Evolutionary conservation across 1,284 basidiomycete genomes (phyloP).

Genomic region (Ustilago curta): DNA sequence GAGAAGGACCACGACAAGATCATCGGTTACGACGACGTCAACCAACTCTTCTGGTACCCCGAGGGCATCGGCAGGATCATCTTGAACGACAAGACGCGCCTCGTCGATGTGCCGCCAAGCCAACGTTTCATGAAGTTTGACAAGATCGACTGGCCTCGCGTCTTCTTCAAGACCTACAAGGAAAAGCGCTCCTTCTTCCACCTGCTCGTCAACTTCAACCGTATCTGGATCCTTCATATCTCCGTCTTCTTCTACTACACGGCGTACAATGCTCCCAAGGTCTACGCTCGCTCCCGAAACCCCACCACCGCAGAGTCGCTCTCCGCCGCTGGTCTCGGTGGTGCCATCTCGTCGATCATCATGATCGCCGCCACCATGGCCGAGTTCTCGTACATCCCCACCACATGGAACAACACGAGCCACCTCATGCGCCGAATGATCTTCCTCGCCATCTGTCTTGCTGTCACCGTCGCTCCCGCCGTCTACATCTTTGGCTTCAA

Average conservation of each 20-base stretch:
- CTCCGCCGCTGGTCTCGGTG: constrained; percentile 67
- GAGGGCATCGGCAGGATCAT: constrained; percentile 95
- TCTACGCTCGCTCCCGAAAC: constrained; percentile 77
- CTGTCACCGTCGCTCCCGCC: constrained; percentile 65
- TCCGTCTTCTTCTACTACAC: constrained; percentile 69
- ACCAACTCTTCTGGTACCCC: constrained; percentile 99
- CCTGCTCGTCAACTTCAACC: constrained; percentile 69
- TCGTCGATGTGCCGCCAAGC: constrained; percentile 70
- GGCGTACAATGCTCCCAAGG: constrained; percentile 84
- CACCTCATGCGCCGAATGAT: constrained; percentile 65
- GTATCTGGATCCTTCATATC: constrained; percentile 69
- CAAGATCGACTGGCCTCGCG: constrained; percentile 69
- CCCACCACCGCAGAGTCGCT: constrained; percentile 60
- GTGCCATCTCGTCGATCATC: constrained; percentile 65
- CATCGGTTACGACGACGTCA: constrained; percentile 99
- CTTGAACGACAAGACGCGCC: constrained; percentile 82
- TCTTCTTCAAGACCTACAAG: constrained; percentile 70
- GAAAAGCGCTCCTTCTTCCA: constrained; percentile 69
- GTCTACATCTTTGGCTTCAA: constrained; percentile 68
- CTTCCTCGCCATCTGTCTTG: constrained; percentile 66
- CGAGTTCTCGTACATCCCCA: constrained; percentile 68
- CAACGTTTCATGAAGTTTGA: constrained; percentile 70
- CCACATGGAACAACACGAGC: constrained; percentile 69
- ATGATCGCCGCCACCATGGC: constrained; percentile 68
- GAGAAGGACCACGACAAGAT: constrained; percentile 94